A percentile compares a stretch with the other conserved stretches of the same genome.
Evolutionary conservation across 345 rosid genomes (phyloP).

Genomic region (Populus davidiana): DNA sequence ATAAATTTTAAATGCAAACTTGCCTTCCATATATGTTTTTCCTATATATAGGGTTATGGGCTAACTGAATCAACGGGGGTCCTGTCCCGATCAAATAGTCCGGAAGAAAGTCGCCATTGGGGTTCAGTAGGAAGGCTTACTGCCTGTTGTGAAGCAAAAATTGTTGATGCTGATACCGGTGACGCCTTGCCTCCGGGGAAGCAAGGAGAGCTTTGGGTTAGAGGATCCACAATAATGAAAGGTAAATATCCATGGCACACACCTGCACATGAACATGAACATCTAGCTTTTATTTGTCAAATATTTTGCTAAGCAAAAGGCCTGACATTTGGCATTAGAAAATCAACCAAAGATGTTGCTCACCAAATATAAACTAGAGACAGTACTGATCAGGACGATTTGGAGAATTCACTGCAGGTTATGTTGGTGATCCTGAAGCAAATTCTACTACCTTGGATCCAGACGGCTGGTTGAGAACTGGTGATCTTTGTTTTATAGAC

Average conservation of each 20-base stretch:
- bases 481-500: slow-evolving; percentile 41
- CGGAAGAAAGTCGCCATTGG: slow-evolving; percentile 15
- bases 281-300: no score
- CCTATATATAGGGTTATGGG: slow-evolving; percentile 28
- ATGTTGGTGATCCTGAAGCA: slow-evolving; percentile 28
- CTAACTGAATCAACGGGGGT: slow-evolving; percentile 25
- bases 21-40: background rate
- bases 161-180: slow-evolving; percentile 25
- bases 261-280: no score
- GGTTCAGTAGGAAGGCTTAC: slow-evolving; percentile 4
- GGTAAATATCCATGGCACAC: slow-evolving; percentile 3
- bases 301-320: no score
- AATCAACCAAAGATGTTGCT: no score
- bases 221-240: slow-evolving; percentile 31
- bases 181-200: slow-evolving; percentile 15
- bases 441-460: slow-evolving; percentile 17
- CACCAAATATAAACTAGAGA: no score
- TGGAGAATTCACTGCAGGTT: slow-evolving; percentile 18
- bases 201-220: slow-evolving; percentile 37
- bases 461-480: slow-evolving; percentile 43
- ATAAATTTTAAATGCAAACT: background rate
- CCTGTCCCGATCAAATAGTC: background rate
- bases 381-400: background rate
- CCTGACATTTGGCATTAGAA: no score
- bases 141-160: slow-evolving; percentile 6